Conservation (phyloP, 768 basidiomycete genomes). For the Collybia sordida region DNA sequence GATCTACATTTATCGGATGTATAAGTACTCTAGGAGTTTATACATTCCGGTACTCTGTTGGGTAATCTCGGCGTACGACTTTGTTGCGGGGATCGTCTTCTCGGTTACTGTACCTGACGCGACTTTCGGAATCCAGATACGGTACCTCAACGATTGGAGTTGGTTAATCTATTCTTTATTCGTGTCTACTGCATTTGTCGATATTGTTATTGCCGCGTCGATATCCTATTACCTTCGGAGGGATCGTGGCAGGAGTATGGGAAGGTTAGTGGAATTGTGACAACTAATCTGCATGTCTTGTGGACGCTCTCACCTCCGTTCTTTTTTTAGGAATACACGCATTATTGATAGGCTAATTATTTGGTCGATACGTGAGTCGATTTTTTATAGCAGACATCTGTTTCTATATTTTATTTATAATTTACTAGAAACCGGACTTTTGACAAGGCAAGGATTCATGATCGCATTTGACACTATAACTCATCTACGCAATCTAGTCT, state of each 20-base stretch:
- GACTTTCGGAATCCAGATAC: background rate
- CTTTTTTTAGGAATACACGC: background rate
- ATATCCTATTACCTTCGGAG: background rate
- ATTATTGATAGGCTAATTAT: background rate
- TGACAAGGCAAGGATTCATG: too few relatives aligned
- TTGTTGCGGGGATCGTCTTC: background rate
- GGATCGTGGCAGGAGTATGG: background rate
- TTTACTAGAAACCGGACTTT: too few relatives aligned
- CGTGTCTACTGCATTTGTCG: background rate
- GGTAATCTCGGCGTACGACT: background rate
- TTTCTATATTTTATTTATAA: too few relatives aligned
- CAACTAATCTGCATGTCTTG: too few relatives aligned
- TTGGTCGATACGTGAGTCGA: background rate
- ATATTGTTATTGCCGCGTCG: background rate
- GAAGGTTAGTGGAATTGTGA: background rate
- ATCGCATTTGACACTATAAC: too few relatives aligned
- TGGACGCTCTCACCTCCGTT: too few relatives aligned
- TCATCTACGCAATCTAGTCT: too few relatives aligned
- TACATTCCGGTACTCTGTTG: background rate
- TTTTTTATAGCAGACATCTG: background rate
- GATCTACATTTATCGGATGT: background rate
- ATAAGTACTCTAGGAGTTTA: background rate
- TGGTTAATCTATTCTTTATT: background rate
- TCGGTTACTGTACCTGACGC: background rate
- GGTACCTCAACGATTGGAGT: background rate